These are phyloP conservation scores for Hymenotorrendiella dingleyae DNA, from an alignment of 2,329 filamentous ascomycete genomes.

Conservation along the genomic window DNA sequence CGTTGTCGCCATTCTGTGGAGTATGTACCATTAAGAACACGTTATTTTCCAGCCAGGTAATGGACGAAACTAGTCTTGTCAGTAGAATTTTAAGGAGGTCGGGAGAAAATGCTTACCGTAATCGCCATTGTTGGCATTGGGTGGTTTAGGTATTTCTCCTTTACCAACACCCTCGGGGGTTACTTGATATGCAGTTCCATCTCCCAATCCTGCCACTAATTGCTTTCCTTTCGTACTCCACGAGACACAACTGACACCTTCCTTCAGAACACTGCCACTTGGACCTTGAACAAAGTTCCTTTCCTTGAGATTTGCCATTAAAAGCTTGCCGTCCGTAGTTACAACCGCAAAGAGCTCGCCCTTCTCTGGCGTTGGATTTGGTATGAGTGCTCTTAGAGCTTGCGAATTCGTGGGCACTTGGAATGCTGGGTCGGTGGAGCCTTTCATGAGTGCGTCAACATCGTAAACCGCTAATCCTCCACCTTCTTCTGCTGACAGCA, in stretches of 20 bases:
- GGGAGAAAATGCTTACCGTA: slow-evolving; percentile 55
- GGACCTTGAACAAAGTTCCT: slow-evolving; percentile 50
- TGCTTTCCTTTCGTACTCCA: slow-evolving; percentile 96
- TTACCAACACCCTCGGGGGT: slow-evolving; percentile 73
- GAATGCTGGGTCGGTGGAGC: slow-evolving; percentile 61
- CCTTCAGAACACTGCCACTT: slow-evolving; percentile 61
- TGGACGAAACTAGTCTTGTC: slow-evolving; percentile 70
- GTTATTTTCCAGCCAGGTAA: slow-evolving; percentile 85
- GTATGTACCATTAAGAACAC: slow-evolving; percentile 79
- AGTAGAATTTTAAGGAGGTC: no score
- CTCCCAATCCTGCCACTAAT: slow-evolving; percentile 74
- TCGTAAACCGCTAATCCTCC: slow-evolving; percentile 82
- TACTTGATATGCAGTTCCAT: slow-evolving; percentile 79
- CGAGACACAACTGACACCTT: slow-evolving; percentile 73
- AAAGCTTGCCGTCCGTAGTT: slow-evolving; percentile 71
- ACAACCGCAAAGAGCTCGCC: slow-evolving; percentile 75
- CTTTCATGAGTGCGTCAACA: slow-evolving; percentile 59
- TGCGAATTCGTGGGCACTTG: slow-evolving; percentile 73
- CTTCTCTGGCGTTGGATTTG: slow-evolving; percentile 72
- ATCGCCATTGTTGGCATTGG: slow-evolving; percentile 54
- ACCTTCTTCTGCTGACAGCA: slow-evolving; percentile 74
- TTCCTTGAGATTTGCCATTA: slow-evolving; percentile 75
- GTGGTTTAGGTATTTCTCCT: slow-evolving; percentile 72
- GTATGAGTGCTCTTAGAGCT: slow-evolving; percentile 65
- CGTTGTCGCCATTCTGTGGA: slow-evolving; percentile 50